Evolutionary conservation across 108 stramenopile genomes (phyloP).

Genomic region (Asterionellopsis glacialis): DNA sequence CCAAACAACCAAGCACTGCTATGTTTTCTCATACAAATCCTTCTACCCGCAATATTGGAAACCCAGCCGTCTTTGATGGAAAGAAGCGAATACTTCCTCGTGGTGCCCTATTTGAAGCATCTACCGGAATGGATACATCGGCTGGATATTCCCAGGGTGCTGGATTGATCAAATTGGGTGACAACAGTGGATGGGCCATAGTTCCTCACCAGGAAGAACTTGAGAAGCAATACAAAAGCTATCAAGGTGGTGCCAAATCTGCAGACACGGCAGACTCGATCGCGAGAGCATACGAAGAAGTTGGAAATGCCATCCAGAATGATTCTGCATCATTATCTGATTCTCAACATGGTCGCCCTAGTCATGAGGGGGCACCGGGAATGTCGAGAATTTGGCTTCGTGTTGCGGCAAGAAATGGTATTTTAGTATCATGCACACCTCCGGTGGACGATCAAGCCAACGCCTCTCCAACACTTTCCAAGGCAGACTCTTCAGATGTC

Average conservation of each 20-base stretch:
- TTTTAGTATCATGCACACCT: slow-evolving; percentile 59
- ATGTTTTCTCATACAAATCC: slow-evolving; percentile 44
- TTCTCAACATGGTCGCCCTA: slow-evolving; percentile 10
- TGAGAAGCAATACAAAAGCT: slow-evolving; percentile 45
- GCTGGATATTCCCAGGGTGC: slow-evolving; percentile 64
- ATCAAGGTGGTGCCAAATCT: slow-evolving; percentile 19
- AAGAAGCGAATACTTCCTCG: slow-evolving; percentile 56
- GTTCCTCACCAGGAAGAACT: slow-evolving; percentile 65
- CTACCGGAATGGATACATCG: slow-evolving; percentile 60
- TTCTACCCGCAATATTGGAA: slow-evolving; percentile 41
- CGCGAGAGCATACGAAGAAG: slow-evolving; percentile 58
- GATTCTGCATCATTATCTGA: too few species aligned
- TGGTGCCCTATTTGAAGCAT: slow-evolving; percentile 82
- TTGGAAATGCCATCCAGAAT: slow-evolving; percentile 73
- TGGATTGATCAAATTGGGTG: slow-evolving; percentile 74
- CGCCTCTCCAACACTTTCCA: slow-evolving; percentile 36
- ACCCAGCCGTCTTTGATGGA: slow-evolving; percentile 49
- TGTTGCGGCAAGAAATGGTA: slow-evolving; percentile 47
- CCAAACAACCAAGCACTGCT: too few species aligned
- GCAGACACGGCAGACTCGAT: slow-evolving; percentile 37
- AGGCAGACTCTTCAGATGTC: slow-evolving; percentile 41
- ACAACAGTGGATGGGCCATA: slow-evolving; percentile 86
- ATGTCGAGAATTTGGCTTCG: slow-evolving; percentile 58
- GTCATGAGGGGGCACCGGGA: slow-evolving; percentile 12
- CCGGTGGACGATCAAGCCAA: slow-evolving; percentile 21